Evolutionary conservation across 2,329 filamentous ascomycete genomes (phyloP), one percentile per base, ranked within the genome.

Genomic region (Venturia oleaginea): DNA sequence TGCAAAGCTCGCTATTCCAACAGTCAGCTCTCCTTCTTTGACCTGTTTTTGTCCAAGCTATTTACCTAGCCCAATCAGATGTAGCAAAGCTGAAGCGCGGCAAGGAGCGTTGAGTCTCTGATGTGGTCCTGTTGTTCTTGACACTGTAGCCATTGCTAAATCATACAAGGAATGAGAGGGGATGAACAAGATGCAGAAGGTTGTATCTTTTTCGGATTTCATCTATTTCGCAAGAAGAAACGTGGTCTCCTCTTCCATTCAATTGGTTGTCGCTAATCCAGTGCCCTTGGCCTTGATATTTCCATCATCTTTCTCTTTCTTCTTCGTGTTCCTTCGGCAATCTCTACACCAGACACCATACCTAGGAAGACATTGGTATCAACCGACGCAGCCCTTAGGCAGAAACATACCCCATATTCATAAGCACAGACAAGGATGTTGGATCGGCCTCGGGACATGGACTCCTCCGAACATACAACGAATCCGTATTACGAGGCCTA

Each of bases 51-150:
- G 15, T 11, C 42, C 38, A 10, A 15, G 4, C 4, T 40, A 24
- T 5, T n/a, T 17, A 59, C 37, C 63, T 54, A 64, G 24, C 10
- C 65, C 27, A 65, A 69, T 37, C 67, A 80, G 73, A 73, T 92
- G 89, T 51, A 90, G 73, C 11, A 84, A 66, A 27, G 87, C 81
- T 2, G 88, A 91, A 65, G 84, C 81, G 65, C 83, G 83, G 1
- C 86, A 87, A 0, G 89, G 89, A 66, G 88, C 86, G 3, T 80
- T 71, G 24, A 90, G 76, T 46, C 86, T 80, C 74, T 91, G 88
- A 4, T 89, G 80, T 54, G 83, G 87, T 57, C 71, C 73, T n/a
- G 3, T 2, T 34, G 27, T 34, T 55, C 51, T 24, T 13, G 17
- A 11, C 51, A 34, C 34, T n/a, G 27, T 32, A 27, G 27, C 48